A percentile compares a stretch with the other conserved stretches of the same genome.
Evolutionary conservation across 176 grass and related monocot genomes (phyloP).

Genomic region (Tillandsia fasciculata): DNA sequence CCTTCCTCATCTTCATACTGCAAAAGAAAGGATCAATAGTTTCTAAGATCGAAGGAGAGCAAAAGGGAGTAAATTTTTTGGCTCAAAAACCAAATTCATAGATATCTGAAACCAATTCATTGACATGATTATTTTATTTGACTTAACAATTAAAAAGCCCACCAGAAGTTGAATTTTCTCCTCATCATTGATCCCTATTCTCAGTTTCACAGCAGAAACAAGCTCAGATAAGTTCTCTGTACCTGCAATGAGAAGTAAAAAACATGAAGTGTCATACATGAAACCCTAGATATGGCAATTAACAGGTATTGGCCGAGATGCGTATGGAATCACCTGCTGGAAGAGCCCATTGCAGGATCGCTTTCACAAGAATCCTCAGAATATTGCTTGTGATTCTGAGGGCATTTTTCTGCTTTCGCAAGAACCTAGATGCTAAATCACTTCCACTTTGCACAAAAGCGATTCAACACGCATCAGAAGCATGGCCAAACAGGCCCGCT

Average conservation of each 20-base stretch:
- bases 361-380: too few species aligned
- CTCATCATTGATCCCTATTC: slow-evolving; percentile 50
- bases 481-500: too few species aligned
- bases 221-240: slow-evolving; percentile 61
- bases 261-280: slow-evolving; percentile 11
- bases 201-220: slow-evolving; percentile 45
- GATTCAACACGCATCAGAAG: too few species aligned
- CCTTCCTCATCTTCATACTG: slow-evolving; percentile 98
- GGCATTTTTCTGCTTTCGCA: too few species aligned
- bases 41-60: background rate
- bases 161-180: slow-evolving; percentile 77
- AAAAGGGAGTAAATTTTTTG: slow-evolving; percentile 12
- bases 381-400: too few species aligned
- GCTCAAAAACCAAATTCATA: background rate
- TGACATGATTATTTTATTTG: background rate
- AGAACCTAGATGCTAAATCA: too few species aligned
- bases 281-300: background rate
- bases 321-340: background rate
- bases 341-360: too few species aligned
- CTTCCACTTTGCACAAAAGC: too few species aligned
- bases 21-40: slow-evolving; percentile 17
- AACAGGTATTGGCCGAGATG: background rate
- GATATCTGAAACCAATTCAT: background rate
- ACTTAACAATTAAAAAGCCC: slow-evolving; percentile 14
- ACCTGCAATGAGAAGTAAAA: slow-evolving; percentile 32